These are phyloP conservation scores for Clarireedia hainanense DNA, from an alignment of 2,329 filamentous ascomycete species.

Conservation along the genomic window DNA sequence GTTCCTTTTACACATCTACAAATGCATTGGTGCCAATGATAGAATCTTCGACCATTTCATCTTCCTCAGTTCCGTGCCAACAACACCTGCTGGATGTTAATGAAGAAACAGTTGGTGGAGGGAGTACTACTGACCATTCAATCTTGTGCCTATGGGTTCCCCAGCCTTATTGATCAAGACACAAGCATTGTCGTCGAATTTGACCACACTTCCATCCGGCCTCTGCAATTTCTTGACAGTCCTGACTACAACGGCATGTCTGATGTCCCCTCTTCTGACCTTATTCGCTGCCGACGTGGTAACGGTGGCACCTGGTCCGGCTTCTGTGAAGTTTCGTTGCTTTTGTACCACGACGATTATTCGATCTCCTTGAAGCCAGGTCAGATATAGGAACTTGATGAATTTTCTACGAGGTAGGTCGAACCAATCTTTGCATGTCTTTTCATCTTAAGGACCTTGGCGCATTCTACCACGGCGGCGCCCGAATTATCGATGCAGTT, in stretches of 20 bases:
- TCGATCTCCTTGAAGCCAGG: constrained; percentile 63
- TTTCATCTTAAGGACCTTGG: constrained; percentile 87
- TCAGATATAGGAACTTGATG: background rate
- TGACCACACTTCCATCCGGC: constrained; percentile 80
- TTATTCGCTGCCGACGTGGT: constrained; percentile 75
- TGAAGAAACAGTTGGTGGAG: background rate
- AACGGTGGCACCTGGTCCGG: constrained; percentile 62
- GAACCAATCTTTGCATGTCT: constrained; percentile 80
- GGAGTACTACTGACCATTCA: constrained; percentile 56
- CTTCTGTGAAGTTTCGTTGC: constrained; percentile 71
- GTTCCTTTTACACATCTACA: constrained; percentile 36
- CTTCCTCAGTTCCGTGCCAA: constrained; percentile 79
- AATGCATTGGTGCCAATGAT: constrained; percentile 80
- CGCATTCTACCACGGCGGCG: constrained; percentile 93
- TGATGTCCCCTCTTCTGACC: constrained; percentile 91
- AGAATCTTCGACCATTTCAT: constrained; percentile 99
- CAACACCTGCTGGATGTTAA: constrained; percentile 52
- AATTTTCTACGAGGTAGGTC: constrained; percentile 19
- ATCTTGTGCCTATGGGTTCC: constrained; percentile 85
- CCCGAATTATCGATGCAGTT: constrained; percentile 99
- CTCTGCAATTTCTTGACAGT: constrained; percentile 82
- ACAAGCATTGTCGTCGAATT: constrained; percentile 97
- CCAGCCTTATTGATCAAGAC: constrained; percentile 95
- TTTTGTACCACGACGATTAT: constrained; percentile 98
- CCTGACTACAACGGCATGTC: constrained; percentile 91